Evolutionary conservation across 2,329 filamentous ascomycete genomes (phyloP).

Genomic region (Hortaea werneckii): DNA sequence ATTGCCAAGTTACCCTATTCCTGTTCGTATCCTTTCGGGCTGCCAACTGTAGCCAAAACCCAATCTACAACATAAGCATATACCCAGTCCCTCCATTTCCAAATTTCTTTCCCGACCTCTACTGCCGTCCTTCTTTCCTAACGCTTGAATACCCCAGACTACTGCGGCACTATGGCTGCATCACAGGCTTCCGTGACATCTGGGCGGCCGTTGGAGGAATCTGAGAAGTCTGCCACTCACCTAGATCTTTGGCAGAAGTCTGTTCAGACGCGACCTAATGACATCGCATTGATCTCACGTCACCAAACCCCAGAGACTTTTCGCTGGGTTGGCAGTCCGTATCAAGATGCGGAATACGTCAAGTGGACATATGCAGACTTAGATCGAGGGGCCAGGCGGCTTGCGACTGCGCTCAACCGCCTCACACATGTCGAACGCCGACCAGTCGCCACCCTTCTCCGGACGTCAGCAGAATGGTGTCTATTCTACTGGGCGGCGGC

Average conservation of each 20-base stretch:
- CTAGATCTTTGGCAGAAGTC: constrained; percentile 23
- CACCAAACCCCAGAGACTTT: constrained; percentile 20
- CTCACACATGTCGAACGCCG: constrained; percentile 21
- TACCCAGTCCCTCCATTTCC: background rate
- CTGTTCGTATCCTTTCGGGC: background rate
- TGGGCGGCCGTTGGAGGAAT: constrained; percentile 16
- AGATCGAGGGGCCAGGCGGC: constrained; percentile 21
- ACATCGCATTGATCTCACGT: constrained; percentile 20
- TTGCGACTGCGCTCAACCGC: constrained; percentile 21
- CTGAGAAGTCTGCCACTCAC: constrained; percentile 15
- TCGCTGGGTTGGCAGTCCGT: constrained; percentile 22
- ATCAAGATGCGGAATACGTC: constrained; percentile 15
- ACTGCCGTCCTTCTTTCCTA: background rate
- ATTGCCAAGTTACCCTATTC: background rate
- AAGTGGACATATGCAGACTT: constrained; percentile 24
- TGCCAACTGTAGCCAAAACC: background rate
- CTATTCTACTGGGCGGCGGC: constrained; percentile 24
- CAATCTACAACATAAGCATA: background rate
- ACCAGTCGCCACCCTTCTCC: constrained; percentile 21
- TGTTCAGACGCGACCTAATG: constrained; percentile 20
- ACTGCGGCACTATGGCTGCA: background rate
- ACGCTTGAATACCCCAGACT: background rate
- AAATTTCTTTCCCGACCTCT: background rate
- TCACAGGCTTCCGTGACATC: constrained; percentile 15
- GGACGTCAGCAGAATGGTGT: constrained; percentile 26